Evolutionary conservation across 257 asterid species (phyloP).

Genomic region (Avicennia marina): DNA sequence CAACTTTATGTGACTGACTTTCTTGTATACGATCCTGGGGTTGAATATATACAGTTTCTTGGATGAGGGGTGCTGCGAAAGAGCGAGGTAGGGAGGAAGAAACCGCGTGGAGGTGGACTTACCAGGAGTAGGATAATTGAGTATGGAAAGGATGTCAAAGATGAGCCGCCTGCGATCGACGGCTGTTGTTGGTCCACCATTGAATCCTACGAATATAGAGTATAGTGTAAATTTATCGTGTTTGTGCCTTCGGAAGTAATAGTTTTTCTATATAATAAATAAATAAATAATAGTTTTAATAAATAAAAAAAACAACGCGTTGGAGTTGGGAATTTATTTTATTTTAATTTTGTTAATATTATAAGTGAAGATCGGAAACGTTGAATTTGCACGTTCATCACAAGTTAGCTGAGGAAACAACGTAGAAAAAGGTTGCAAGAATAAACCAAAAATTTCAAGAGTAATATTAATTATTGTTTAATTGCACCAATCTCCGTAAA

Average conservation of each 20-base stretch:
- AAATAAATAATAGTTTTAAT: too few relatives aligned
- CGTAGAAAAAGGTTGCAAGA: not conserved
- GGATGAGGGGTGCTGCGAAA: conserved; percentile 1
- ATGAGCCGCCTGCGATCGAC: conserved; percentile 34
- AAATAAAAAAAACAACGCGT: too few relatives aligned
- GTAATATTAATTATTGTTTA: too few relatives aligned
- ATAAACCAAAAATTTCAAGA: too few relatives aligned
- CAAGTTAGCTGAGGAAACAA: conserved; percentile 9
- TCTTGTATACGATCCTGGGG: not conserved
- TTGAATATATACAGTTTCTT: not conserved
- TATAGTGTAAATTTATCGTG: not conserved
- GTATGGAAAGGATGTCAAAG: not conserved
- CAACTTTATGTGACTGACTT: not conserved
- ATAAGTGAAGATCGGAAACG: not conserved
- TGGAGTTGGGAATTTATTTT: too few relatives aligned
- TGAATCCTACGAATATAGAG: conserved; percentile 3
- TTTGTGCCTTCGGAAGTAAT: not conserved
- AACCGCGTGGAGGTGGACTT: conserved; percentile 25
- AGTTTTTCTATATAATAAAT: too few relatives aligned
- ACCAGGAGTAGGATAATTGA: not conserved
- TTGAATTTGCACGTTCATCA: conserved; percentile 20
- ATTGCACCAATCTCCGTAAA: too few relatives aligned
- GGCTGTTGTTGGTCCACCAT: conserved; percentile 23
- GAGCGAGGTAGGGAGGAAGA: conserved; percentile 14
- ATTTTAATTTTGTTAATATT: too few relatives aligned